Conservation (phyloP, 73 alveolate species). For the Paramecium sonneborni region DNA sequence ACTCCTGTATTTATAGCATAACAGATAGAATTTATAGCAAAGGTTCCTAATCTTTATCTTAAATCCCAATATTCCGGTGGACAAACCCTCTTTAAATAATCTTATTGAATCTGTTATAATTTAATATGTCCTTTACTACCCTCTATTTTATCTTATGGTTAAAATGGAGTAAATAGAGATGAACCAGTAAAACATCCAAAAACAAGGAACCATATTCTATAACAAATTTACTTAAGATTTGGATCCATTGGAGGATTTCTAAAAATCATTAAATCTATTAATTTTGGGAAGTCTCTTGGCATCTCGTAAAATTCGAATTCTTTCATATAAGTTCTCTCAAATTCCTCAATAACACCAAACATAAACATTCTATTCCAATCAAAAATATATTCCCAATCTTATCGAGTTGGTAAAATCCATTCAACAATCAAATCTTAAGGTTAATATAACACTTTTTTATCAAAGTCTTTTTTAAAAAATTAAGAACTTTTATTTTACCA, state of each 20-base stretch:
- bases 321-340: neutral
- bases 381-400: slow-evolving; percentile 26
- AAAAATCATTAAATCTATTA: neutral
- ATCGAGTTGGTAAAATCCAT: neutral
- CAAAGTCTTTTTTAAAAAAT: slow-evolving; percentile 19
- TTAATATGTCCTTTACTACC: neutral
- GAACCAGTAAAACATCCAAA: slow-evolving; percentile 51
- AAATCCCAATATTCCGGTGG: neutral
- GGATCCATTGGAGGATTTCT: neutral
- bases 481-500: neutral
- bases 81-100: neutral
- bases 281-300: neutral
- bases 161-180: neutral
- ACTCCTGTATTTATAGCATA: neutral
- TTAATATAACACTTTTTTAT: neutral
- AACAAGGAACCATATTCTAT: neutral
- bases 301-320: neutral
- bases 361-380: slow-evolving; percentile 1
- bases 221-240: neutral
- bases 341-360: slow-evolving; percentile 12
- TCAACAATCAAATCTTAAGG: neutral
- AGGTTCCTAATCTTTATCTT: neutral
- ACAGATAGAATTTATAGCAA: neutral
- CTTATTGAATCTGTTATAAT: neutral
- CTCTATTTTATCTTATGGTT: neutral